phyloP scores from a whole-genome alignment of 345 rosid species.

The Nephelium lappaceum region DNA sequence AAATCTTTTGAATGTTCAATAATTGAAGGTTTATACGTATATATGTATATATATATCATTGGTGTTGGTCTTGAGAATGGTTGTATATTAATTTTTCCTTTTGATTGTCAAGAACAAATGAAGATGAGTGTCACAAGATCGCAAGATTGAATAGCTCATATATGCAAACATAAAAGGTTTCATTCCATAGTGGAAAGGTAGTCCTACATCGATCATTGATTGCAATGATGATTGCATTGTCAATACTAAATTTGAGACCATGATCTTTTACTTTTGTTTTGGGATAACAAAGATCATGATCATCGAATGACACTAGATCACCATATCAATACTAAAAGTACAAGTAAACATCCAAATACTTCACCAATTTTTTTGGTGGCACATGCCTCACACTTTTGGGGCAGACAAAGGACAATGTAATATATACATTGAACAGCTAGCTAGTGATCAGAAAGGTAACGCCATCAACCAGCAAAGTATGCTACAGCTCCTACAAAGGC shows the following conservation, averaged over 20 bases:
- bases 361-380: background rate
- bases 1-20: too few species aligned
- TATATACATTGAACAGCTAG: background rate
- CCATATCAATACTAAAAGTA: background rate
- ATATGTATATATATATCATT: too few species aligned
- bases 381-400: conserved; percentile 8
- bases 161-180: background rate
- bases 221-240: conserved; percentile 7
- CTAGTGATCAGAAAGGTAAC: background rate
- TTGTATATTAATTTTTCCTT: too few species aligned
- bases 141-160: background rate
- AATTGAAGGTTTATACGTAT: too few species aligned
- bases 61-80: too few species aligned
- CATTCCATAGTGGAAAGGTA: background rate
- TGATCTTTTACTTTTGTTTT: background rate
- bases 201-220: background rate
- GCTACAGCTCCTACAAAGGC: conserved; percentile 81
- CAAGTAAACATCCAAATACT: background rate
- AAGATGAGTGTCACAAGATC: background rate
- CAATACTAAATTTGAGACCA: background rate
- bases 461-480: conserved; percentile 50
- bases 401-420: background rate
- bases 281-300: background rate
- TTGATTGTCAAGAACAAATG: background rate
- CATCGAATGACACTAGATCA: conserved; percentile 2